phyloP scores from a whole-genome alignment of 176 grass and related monocot species.

The Ampelocalamus luodianensis region DNA sequence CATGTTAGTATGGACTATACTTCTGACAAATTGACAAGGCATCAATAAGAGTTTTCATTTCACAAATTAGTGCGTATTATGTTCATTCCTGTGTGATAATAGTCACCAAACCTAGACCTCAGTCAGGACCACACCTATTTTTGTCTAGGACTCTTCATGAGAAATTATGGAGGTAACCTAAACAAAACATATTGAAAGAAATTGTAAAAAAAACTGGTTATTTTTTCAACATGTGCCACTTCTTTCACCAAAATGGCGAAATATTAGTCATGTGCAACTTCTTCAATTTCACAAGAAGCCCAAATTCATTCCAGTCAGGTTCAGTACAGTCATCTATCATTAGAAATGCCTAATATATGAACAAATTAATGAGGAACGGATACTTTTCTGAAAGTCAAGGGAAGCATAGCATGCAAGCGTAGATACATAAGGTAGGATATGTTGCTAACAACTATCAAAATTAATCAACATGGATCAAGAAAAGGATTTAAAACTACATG shows the following conservation, averaged over 20 bases:
- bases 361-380: conserved; percentile 77
- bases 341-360: conserved; percentile 36
- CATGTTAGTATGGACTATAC: not conserved
- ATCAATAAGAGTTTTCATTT: conserved; percentile 9
- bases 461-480: conserved; percentile 1
- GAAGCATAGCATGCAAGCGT: conserved; percentile 50
- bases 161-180: not conserved
- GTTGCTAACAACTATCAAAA: conserved; percentile 9
- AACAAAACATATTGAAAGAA: not conserved
- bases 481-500: conserved; percentile 9
- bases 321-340: not conserved
- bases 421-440: conserved; percentile 27
- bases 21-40: not conserved
- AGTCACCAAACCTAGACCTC: not conserved
- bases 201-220: not conserved
- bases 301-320: not conserved
- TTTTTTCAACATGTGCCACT: not conserved
- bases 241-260: not conserved
- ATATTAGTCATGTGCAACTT: not conserved
- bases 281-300: conserved; percentile 4
- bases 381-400: conserved; percentile 70
- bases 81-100: not conserved
- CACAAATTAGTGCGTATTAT: not conserved
- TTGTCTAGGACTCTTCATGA: conserved; percentile 3
- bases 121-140: not conserved